Percentiles rank a stretch among this genome's conserved stretches.
phyloP scores from a whole-genome alignment of 208 protist species.

The Acanthamoeba royreba region DNA sequence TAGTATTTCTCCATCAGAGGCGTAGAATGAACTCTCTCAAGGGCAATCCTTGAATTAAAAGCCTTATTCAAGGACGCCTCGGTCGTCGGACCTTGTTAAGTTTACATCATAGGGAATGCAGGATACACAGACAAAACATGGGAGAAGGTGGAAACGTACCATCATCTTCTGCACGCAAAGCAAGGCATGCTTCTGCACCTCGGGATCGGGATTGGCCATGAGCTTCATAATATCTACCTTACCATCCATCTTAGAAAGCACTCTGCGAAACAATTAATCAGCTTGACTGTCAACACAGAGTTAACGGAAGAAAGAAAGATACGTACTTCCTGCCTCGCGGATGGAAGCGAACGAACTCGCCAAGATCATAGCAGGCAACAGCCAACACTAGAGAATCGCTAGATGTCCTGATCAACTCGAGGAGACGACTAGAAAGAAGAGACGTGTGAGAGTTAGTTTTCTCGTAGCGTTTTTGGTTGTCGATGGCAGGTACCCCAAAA shows the following conservation, averaged over 20 bases:
- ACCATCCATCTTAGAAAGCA: slow-evolving; percentile 60
- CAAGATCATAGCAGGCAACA: slow-evolving; percentile 77
- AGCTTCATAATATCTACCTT: slow-evolving; percentile 78
- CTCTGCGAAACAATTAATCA: neutral
- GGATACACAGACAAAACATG: neutral
- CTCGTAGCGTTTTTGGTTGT: neutral
- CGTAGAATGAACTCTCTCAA: too few species aligned
- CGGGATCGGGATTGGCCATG: slow-evolving; percentile 70
- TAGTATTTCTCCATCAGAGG: too few species aligned
- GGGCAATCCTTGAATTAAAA: neutral
- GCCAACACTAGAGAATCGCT: slow-evolving; percentile 59
- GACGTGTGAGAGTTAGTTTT: neutral
- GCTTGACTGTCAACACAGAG: neutral
- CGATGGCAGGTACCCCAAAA: neutral
- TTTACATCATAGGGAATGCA: neutral
- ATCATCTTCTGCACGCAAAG: slow-evolving; percentile 81
- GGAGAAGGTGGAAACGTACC: neutral
- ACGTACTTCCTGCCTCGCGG: slow-evolving; percentile 66
- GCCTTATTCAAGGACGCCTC: neutral
- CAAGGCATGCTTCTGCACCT: slow-evolving; percentile 82
- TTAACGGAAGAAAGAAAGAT: neutral
- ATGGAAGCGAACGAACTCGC: slow-evolving; percentile 77
- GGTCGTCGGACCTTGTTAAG: neutral
- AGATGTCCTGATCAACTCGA: slow-evolving; percentile 44
- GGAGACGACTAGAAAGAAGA: neutral